Base-by-base conservation (phyloP, 2,329 filamentous ascomycete species). In the Alternaria ethzedia region DNA sequence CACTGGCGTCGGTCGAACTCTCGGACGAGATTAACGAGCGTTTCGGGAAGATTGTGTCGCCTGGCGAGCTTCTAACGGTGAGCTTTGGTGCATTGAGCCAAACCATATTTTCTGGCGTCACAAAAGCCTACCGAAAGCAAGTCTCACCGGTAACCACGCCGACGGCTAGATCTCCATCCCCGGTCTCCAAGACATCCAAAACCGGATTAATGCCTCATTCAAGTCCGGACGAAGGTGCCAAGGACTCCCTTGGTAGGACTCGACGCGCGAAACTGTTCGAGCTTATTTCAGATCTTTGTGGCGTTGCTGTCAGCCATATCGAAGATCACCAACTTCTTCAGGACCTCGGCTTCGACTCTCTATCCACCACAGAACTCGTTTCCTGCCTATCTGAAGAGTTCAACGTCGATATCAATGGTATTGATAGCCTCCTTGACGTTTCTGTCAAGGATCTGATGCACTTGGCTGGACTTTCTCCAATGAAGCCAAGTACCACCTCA, bases 1-100 rank as follows among this genome's bases (percentile, higher is more conserved):
- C 69, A 6, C 58, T 71, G 5, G 57, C 65, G 4, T 50, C 67
- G 15, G 55, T 65, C 3, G 67, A 71, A 32, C 55, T 71, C 21
- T 57, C 61, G 12, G 47, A 57, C 32, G 59, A 67, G 28, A 57
- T 69, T 6, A 46, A 28, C 15, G 57, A 64, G 6, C 23, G 41
- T 15, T 50, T 52, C 23, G 57, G 57, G 6, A 57, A 54, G 21
- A 9, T 57, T 0, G 47, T 59, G 20, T 60, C 59, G 6, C 49
- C 55, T 25, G 28, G 52, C 21, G 59, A 61, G 25, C 52, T 61
- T 26, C 21, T 57, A 25, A 56, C 59, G 15, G n/a, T 61, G 23
- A 61, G 23, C 20, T 50, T 56, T 57, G 45, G 51, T 26, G 30
- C 52, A 20, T 57, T 61, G 32, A 47, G 52, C 46, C 20, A 61